phyloP scores from a whole-genome alignment of 2,329 filamentous ascomycete species.

The Pseudocercospora pini-densiflorae region DNA sequence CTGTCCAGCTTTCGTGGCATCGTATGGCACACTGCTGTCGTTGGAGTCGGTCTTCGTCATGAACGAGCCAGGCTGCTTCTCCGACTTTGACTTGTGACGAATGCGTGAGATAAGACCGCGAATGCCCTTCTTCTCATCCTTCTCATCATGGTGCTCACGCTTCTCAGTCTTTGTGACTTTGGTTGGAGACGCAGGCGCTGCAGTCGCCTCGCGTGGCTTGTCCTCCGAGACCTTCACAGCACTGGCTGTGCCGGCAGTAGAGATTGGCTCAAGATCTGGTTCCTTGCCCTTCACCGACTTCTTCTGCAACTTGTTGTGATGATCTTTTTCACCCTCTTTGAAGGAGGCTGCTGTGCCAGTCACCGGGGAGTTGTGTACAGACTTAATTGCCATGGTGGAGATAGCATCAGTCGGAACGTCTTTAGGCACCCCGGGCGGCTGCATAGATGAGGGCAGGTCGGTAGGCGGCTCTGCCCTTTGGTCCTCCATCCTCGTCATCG shows the following conservation, averaged over 20 bases:
- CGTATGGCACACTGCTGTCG: slow-evolving; percentile 18
- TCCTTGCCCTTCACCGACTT: slow-evolving; percentile 6
- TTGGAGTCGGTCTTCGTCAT: slow-evolving; percentile 14
- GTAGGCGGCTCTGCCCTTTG: slow-evolving; percentile 18
- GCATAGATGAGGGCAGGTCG: slow-evolving; percentile 3
- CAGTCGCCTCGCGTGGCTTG: slow-evolving; percentile 8
- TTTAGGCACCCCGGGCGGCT: slow-evolving; percentile 23
- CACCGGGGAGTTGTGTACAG: slow-evolving; percentile 11
- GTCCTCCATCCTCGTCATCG: slow-evolving; percentile 15
- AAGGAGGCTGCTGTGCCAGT: slow-evolving; percentile 1
- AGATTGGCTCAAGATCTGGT: background rate
- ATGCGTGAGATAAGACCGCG: slow-evolving; percentile 38
- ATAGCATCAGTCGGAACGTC: slow-evolving; percentile 17
- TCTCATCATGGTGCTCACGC: slow-evolving; percentile 15
- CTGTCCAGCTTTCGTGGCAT: slow-evolving; percentile 21
- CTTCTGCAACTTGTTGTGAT: slow-evolving; percentile 10
- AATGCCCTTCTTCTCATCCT: slow-evolving; percentile 33
- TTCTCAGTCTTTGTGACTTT: slow-evolving; percentile 9
- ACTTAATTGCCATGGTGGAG: slow-evolving; percentile 16
- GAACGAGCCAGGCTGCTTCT: slow-evolving; percentile 22
- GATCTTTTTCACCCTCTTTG: background rate
- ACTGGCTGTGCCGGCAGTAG: slow-evolving; percentile 11
- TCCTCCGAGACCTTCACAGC: slow-evolving; percentile 11
- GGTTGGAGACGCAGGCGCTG: slow-evolving; percentile 10
- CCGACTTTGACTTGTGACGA: slow-evolving; percentile 27